Base-by-base conservation (phyloP, 148 eudicot genomes). In the Fagopyrum esculentum region DNA sequence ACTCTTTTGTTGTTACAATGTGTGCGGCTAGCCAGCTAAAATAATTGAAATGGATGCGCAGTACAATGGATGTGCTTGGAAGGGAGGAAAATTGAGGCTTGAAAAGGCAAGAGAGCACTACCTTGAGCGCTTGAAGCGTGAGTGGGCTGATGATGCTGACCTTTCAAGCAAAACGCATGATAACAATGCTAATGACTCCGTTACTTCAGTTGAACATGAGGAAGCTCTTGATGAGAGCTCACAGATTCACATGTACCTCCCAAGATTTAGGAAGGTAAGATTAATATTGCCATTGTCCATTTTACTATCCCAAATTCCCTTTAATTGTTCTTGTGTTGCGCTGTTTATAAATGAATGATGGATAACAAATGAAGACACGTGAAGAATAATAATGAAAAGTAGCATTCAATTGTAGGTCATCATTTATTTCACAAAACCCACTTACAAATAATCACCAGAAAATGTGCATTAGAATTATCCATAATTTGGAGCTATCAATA, bases 21-120 rank as follows among this genome's bases (percentile, higher is more conserved):
- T 40, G 26, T 22, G 71, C 2, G 71, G 40, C 40, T 35, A 35
- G 40, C 40, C 30, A 40, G 6, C 30, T 26, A 29, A 61, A 61
- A 9, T 26, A 35, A 26, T 29, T 61, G 45, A 46, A 66, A 66
- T 43, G 17, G 1, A 73, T 76, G 30, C 82, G 55, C 89, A 95
- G 99, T 95, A 95, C 74, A 95, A 90, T 82, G 99, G 99, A 66
- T 95, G 99, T 75, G 79, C 83, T 85, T 95, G 99, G 99, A 95
- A 92, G 79, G 98, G 99, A 77, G 97, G 98, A 57, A 95, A 81
- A 80, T 80, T 95, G 77, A 89, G 83, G 81, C 92, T 95, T 50
- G 99, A 95, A 87, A 92, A 90, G 82, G 98, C 98, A 50, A 95
- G 83, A 79, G 92, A 92, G 75, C 92, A 92, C 77, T 92, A 87